Conservation (phyloP, 2,329 filamentous ascomycete genomes). For the Clarireedia hainanense region DNA sequence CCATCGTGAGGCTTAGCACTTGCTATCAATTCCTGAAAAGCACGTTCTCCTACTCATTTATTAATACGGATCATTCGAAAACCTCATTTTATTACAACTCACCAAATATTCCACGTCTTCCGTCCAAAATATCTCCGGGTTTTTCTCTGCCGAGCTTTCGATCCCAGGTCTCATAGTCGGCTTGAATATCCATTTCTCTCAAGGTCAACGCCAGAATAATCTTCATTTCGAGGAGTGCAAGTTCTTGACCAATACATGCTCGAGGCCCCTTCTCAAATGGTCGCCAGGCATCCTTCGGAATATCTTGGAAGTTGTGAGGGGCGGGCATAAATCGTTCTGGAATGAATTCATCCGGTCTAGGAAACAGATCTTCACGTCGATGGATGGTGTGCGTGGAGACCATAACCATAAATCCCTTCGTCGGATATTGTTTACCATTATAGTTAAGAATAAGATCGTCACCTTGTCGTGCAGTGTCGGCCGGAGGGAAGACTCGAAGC, state of each 20-base stretch:
- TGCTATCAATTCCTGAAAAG: conserved; percentile 15
- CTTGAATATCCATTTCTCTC: conserved; percentile 4
- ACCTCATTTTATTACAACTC: background rate
- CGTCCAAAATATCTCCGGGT: conserved; percentile 14
- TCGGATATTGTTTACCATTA: conserved; percentile 8
- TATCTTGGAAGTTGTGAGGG: conserved; percentile 22
- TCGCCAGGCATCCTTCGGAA: conserved; percentile 39
- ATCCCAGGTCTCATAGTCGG: conserved; percentile 15
- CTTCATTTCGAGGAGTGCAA: conserved; percentile 42
- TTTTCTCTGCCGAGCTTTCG: conserved; percentile 12
- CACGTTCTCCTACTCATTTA: background rate
- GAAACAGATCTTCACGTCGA: conserved; percentile 34
- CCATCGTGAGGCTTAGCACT: conserved; percentile 19
- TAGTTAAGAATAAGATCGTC: conserved; percentile 2
- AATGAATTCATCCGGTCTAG: conserved; percentile 36
- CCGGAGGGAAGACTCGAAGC: conserved; percentile 19
- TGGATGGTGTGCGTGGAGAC: conserved; percentile 12
- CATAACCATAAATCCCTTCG: conserved; percentile 13
- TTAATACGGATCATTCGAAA: background rate
- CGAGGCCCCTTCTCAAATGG: conserved; percentile 47
- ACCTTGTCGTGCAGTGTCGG: conserved; percentile 13
- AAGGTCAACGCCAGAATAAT: conserved; percentile 36
- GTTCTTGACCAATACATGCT: conserved; percentile 49
- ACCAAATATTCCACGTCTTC: conserved; percentile 14
- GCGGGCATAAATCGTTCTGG: conserved; percentile 38